Base-by-base conservation (phyloP, 2,329 filamentous ascomycete species). In the Thelonectria rubi region DNA sequence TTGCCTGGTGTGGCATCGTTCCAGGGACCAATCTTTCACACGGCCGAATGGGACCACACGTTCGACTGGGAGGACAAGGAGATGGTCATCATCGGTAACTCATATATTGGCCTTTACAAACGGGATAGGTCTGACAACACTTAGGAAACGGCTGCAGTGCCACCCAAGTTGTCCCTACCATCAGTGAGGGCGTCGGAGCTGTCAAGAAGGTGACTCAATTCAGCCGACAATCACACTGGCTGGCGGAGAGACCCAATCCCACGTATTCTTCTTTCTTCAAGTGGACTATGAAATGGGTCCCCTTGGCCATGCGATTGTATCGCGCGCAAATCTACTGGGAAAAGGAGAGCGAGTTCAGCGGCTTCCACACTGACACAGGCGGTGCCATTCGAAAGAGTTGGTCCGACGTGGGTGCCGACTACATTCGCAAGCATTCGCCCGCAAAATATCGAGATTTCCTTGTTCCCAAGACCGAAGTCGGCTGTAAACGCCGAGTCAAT, bases 191-290 rank as follows among this genome's bases (percentile, higher is more conserved):
- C 3, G 62, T 65, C 0, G 47, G 50, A 1, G 63, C 76, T 5
- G 79, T 76, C 10, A 75, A 72, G 18, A 76, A 74, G 21, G 71
- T 82, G 20, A 79, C 77, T 0, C 82, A 85, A 50, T 84, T 85
- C 64, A 77, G 73, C n/a, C 78, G 81, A 9, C 81, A 84, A 69
- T 73, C 82, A 5, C 83, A 85, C 60, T 85, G 80, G 73, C 73
- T 85, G 0, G 37, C 63, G 0, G 65, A 72, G 11, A 66, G 68
- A 1, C 64, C 61, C 8, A 73, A 73, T 11, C 62, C 67, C 1
- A 48, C 43, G 4, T 72, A 73, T 43, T 69, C 72, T 0, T 2
- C 26, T 42, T 40, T 52, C 21, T 75, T 69, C 60, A 73, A 58
- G 30, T 69, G 49, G 67, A 53, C 26, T 1, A 74, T 65, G 69